Evolutionary conservation across 176 grass and related monocot species (phyloP).

Genomic region (Calamus simplicifolius): DNA sequence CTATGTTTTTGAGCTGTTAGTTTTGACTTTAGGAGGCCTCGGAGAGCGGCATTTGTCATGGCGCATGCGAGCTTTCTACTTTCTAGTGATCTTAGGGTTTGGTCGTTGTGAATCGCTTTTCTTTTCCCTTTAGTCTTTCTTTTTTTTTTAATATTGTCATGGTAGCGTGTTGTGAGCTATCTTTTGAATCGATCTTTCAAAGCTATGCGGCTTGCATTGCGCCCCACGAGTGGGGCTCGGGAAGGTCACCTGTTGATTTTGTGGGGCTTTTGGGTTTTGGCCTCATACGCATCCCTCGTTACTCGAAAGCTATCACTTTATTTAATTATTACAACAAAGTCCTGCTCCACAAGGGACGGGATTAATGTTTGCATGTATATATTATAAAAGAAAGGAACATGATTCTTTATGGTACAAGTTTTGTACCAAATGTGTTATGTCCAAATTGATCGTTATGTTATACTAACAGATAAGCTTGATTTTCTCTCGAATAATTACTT

Average conservation of each 20-base stretch:
- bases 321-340: not conserved
- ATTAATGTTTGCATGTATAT: no score
- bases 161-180: not conserved
- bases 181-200: not conserved
- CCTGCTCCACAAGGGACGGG: not conserved
- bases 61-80: no score
- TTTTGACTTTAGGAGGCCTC: not conserved
- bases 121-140: not conserved
- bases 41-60: not conserved
- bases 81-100: no score
- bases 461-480: no score
- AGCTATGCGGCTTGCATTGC: conserved; percentile 5
- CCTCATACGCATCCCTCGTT: not conserved
- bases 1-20: not conserved
- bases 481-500: no score
- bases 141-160: not conserved
- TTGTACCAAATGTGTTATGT: no score
- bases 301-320: not conserved
- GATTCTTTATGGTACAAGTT: no score
- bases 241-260: not conserved
- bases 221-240: not conserved
- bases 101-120: no score
- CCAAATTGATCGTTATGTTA: no score
- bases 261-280: not conserved
- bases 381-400: no score